Percentiles rank a stretch among this genome's conserved stretches.
Conservation (phyloP, 345 rosid species). For the Psidium friedrichsthalianum region DNA sequence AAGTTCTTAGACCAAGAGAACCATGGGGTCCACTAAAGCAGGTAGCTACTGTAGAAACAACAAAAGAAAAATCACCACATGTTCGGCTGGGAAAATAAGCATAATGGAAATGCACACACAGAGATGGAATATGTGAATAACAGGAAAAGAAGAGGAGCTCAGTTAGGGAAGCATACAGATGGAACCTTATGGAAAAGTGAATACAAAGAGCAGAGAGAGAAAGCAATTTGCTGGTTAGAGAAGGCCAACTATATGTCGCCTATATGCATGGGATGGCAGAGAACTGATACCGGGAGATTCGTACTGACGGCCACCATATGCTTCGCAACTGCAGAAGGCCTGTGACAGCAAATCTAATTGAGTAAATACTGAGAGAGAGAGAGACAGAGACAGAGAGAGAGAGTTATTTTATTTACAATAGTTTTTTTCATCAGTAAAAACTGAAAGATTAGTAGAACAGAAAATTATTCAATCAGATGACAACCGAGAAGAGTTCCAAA, state of each 20-base stretch:
- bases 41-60: not conserved
- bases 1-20: not conserved
- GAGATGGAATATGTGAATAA: not conserved
- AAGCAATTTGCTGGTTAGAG: not conserved
- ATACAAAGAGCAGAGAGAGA: not conserved
- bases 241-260: not conserved
- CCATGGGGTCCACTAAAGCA: not conserved
- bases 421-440: not conserved
- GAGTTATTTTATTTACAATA: not conserved
- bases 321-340: slow-evolving; percentile 90
- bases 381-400: not conserved
- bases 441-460: not conserved
- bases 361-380: not conserved
- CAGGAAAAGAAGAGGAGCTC: not conserved
- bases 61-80: not conserved
- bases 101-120: not conserved
- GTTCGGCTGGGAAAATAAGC: not conserved
- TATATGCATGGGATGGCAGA: not conserved
- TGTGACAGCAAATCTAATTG: slow-evolving; percentile 7
- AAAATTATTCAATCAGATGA: not conserved
- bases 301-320: slow-evolving; percentile 99
- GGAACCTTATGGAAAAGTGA: not conserved
- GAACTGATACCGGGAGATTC: slow-evolving; percentile 54
- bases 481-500: not conserved
- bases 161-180: not conserved